Percentiles rank a stretch among this genome's conserved stretches.
These are phyloP conservation scores for Amphirosellinia nigrospora DNA, from an alignment of 495 filamentous ascomycete genomes.

Conservation along the genomic window DNA sequence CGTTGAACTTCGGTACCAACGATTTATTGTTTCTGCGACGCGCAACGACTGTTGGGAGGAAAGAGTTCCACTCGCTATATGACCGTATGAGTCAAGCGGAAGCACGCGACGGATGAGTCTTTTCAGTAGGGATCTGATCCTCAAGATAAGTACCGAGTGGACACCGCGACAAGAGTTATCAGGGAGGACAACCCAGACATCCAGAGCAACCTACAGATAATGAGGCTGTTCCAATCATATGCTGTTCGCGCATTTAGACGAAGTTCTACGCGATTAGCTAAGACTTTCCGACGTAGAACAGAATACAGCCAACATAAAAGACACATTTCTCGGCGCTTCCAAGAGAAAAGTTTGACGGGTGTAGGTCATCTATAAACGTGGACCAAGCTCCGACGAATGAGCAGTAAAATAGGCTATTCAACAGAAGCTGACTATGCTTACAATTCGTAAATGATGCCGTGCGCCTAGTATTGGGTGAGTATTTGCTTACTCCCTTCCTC, in stretches of 20 bases:
- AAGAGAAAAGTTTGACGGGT: not conserved
- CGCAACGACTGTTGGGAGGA: not conserved
- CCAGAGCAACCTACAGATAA: not conserved
- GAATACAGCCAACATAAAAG: not conserved
- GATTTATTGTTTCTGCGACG: not conserved
- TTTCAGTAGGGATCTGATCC: not conserved
- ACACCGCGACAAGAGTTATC: not conserved
- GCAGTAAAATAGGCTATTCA: not conserved
- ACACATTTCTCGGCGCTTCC: not conserved
- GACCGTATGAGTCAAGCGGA: not conserved
- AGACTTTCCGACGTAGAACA: not conserved
- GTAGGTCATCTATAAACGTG: not conserved
- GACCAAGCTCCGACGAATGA: not conserved
- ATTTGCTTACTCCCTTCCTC: not conserved
- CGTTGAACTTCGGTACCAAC: conserved; percentile 7
- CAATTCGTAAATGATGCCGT: not conserved
- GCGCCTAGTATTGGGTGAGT: not conserved
- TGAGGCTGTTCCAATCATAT: not conserved
- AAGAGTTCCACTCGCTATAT: not conserved
- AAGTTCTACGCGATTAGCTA: no score
- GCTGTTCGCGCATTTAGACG: not conserved
- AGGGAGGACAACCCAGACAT: not conserved
- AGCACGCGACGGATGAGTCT: not conserved
- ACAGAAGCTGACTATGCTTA: not conserved
- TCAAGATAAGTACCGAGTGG: not conserved